phyloP scores from a whole-genome alignment of 352 stramenopile genomes.

The Phytophthora litchii region DNA sequence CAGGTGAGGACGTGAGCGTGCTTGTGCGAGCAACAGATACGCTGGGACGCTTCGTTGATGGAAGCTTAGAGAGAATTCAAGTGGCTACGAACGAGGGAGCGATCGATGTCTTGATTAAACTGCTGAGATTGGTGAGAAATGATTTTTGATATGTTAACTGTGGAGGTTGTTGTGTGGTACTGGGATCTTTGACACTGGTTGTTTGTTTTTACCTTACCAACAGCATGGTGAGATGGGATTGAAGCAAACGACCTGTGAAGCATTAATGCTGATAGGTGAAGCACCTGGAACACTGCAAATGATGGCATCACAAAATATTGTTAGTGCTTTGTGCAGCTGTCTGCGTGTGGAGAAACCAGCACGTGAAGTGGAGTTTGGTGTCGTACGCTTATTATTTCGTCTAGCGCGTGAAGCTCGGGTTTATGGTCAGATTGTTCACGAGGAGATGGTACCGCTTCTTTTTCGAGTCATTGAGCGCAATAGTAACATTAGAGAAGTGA shows the following conservation, averaged over 20 bases:
- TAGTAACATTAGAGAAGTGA: conserved; percentile 52
- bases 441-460: conserved; percentile 52
- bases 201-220: conserved; percentile 1
- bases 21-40: conserved; percentile 47
- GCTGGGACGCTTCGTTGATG: conserved; percentile 44
- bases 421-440: conserved; percentile 63
- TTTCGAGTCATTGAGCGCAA: conserved; percentile 69
- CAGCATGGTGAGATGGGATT: conserved; percentile 31
- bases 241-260: conserved; percentile 48
- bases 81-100: conserved; percentile 36
- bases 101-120: conserved; percentile 37
- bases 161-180: too few species aligned
- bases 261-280: conserved; percentile 44
- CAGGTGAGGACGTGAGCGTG: conserved; percentile 39
- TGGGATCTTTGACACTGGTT: conserved; percentile 1
- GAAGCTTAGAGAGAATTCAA: conserved; percentile 34
- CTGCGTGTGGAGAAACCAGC: conserved; percentile 25
- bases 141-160: not conserved
- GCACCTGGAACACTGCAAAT: conserved; percentile 44
- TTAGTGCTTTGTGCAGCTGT: conserved; percentile 45
- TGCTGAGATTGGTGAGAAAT: conserved; percentile 38
- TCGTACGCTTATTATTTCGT: conserved; percentile 42
- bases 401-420: conserved; percentile 46
- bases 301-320: conserved; percentile 48
- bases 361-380: conserved; percentile 40